Percentiles rank a stretch among this genome's conserved stretches.
Evolutionary conservation across 2,329 filamentous ascomycete species (phyloP).

Genomic region (Alternaria ethzedia): DNA sequence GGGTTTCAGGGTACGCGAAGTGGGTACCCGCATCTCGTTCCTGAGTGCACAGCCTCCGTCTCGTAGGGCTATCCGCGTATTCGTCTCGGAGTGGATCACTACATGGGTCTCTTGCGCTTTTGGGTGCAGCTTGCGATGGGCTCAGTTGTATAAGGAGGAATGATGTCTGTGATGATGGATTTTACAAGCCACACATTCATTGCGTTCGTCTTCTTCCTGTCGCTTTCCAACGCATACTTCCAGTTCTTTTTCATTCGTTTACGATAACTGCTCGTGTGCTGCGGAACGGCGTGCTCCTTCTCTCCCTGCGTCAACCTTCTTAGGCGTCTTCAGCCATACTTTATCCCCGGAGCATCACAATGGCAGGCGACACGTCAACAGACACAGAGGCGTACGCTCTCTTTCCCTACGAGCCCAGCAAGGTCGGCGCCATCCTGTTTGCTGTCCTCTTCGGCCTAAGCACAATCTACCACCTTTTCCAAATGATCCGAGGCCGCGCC

Average conservation of each 20-base stretch:
- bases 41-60: not conserved
- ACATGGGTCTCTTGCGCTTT: not conserved
- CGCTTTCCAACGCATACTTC: not conserved
- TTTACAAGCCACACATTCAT: not conserved
- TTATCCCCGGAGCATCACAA: not conserved
- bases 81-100: not conserved
- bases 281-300: not conserved
- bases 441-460: constrained; percentile 23
- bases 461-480: constrained; percentile 22
- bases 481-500: constrained; percentile 24
- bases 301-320: not conserved
- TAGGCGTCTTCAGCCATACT: not conserved
- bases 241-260: not conserved
- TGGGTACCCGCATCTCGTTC: not conserved
- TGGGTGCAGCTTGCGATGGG: not conserved
- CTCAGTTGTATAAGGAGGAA: not conserved
- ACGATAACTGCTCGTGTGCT: not conserved
- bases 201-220: not conserved
- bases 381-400: constrained; percentile 4
- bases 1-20: not conserved
- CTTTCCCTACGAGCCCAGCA: constrained; percentile 25
- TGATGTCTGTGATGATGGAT: not conserved
- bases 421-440: constrained; percentile 13
- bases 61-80: not conserved
- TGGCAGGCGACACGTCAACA: constrained; percentile 12